Evolutionary conservation across 768 basidiomycete genomes (phyloP), one percentile per base, ranked within the genome.

Genomic region (Termitomyces heimii): DNA sequence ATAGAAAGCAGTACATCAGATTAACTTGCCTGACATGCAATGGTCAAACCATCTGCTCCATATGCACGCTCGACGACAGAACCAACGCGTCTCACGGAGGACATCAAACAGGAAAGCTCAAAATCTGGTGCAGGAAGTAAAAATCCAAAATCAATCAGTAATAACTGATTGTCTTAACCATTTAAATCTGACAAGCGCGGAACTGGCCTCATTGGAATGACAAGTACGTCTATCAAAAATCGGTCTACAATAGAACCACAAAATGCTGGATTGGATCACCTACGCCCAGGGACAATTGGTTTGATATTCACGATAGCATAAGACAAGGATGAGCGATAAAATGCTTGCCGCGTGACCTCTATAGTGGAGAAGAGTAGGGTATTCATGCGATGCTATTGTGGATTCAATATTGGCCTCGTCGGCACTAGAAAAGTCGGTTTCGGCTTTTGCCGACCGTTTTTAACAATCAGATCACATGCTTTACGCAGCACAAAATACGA

Each of bases 221-320:
- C 82, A 43, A 87, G 79, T 16, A 87, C 85, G 68, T 86, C 85
- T 86, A 65, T 37, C 39, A 52, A 53, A 8, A 22, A 48, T 46
- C 42, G 29, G 26, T 40, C 48, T 26, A 24, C 26, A 32, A 48
- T 20, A 18, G 18, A 28, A 26, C 10, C 26, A 52, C 26, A 26
- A 18, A 51, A 26, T 39, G 2, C 6, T 22, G 16, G 45, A n/a
- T 49, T 26, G 39, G 44, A 39, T 12, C 40, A 81, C 92, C 73
- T 71, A 98, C 96, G 94, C 48, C 94, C 94, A 40, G 94, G 93
- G 9, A 95, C 84, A 62, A 97, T 86, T 1, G 95, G 96, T 65
- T 94, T 97, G 59, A 97, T 82, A 68, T 98, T 98, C 46, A 98
- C 95, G 60, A 97, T 88, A 1, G 91, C 96, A 70, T 82, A 89